Evolutionary conservation across 2,329 filamentous ascomycete species (phyloP).

Genomic region (Cercospora zeae-maydis): DNA sequence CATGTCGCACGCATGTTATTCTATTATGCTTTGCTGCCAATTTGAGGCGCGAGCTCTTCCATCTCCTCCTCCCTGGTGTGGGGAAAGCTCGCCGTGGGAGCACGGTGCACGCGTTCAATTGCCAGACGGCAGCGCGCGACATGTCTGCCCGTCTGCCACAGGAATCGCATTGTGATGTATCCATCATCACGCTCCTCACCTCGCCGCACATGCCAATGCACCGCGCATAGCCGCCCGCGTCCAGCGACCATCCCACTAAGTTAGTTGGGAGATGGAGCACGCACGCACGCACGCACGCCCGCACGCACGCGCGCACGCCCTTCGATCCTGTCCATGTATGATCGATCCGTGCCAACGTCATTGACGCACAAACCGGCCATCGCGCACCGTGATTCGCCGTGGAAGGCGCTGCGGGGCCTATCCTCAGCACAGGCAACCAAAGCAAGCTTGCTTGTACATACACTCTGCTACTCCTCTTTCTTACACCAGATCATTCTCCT

Average conservation of each 20-base stretch:
- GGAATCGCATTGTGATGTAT: no score
- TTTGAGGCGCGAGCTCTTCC: background rate
- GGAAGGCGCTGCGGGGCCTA: background rate
- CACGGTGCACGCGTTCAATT: no score
- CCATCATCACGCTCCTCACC: no score
- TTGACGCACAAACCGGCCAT: background rate
- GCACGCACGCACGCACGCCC: no score
- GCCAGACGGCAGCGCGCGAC: background rate
- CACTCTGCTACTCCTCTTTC: background rate
- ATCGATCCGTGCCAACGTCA: background rate
- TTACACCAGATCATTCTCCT: constrained; percentile 4
- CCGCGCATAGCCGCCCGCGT: background rate
- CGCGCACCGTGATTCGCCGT: background rate
- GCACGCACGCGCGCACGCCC: background rate
- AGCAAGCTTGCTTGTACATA: background rate
- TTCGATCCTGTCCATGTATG: background rate
- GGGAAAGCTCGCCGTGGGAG: background rate
- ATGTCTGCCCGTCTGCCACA: no score
- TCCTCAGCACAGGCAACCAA: constrained; percentile 1
- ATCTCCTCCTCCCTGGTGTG: background rate
- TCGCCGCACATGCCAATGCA: background rate
- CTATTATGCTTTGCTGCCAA: background rate
- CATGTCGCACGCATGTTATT: background rate
- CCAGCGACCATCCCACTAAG: no score
- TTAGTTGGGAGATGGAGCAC: no score